These are phyloP conservation scores for Puccinia coronata DNA, from an alignment of 1,284 basidiomycete genomes.

Conservation along the genomic window DNA sequence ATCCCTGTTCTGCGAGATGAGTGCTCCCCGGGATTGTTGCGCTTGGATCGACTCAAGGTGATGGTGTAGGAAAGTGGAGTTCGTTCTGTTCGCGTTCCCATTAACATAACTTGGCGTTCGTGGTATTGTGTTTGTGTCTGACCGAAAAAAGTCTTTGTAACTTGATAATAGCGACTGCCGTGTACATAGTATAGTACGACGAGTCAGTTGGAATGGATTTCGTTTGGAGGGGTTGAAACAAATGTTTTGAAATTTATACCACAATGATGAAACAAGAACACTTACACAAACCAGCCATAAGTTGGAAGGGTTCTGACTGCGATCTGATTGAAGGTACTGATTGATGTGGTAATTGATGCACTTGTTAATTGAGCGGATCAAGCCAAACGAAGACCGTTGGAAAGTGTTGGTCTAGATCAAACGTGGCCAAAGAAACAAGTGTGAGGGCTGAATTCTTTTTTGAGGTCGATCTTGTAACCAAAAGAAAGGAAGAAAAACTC, in stretches of 20 bases:
- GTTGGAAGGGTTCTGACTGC: background rate
- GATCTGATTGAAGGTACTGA: background rate
- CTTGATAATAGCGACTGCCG: constrained; percentile 10
- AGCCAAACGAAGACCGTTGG: constrained; percentile 1
- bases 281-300: constrained; percentile 6
- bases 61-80: background rate
- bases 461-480: background rate
- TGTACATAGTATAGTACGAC: no score
- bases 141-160: background rate
- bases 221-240: background rate
- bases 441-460: background rate
- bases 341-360: constrained; percentile 1
- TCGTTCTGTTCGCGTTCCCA: background rate
- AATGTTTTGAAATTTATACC: background rate
- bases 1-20: background rate
- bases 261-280: background rate
- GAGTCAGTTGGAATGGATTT: background rate
- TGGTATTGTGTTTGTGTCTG: background rate
- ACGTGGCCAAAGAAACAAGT: background rate
- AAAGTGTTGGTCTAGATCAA: background rate
- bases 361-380: constrained; percentile 1
- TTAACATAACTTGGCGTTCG: background rate
- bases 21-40: background rate
- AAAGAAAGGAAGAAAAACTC: background rate
- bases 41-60: background rate